phyloP scores from a whole-genome alignment of 1,139 yeast species.

The Yamadazyma aaseri region DNA sequence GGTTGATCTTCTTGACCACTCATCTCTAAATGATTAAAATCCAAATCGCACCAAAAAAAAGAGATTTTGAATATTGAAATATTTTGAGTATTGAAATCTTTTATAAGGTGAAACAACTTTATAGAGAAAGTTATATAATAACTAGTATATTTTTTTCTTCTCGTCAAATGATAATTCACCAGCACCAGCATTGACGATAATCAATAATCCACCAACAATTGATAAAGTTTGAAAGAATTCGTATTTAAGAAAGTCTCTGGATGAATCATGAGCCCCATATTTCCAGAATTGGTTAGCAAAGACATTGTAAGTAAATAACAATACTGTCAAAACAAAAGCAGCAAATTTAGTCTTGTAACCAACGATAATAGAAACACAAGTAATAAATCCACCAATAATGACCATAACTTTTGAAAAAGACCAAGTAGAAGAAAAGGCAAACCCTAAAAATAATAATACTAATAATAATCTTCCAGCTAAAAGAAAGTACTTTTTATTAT shows the following conservation, averaged over 20 bases:
- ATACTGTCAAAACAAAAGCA: slow-evolving; percentile 73
- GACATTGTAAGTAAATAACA: slow-evolving; percentile 75
- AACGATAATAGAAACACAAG: slow-evolving; percentile 79
- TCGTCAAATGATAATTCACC: slow-evolving; percentile 93
- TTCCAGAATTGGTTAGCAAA: slow-evolving; percentile 90
- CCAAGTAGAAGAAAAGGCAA: slow-evolving; percentile 78
- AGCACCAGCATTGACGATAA: slow-evolving; percentile 94
- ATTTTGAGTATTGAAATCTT: too few relatives aligned
- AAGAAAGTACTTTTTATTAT: slow-evolving; percentile 79
- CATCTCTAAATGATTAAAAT: slow-evolving; percentile 5
- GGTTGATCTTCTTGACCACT: slow-evolving; percentile 9
- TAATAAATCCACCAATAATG: slow-evolving; percentile 65
- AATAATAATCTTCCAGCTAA: slow-evolving; percentile 88
- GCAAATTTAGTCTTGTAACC: slow-evolving; percentile 94
- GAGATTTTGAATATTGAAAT: too few relatives aligned
- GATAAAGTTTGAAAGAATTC: slow-evolving; percentile 94
- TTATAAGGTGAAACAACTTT: too few relatives aligned
- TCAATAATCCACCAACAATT: slow-evolving; percentile 88
- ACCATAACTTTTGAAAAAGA: slow-evolving; percentile 64
- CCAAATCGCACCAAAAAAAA: too few relatives aligned
- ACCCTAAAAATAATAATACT: slow-evolving; percentile 82
- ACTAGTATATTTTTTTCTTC: slow-evolving; percentile 85
- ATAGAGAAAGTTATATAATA: too few relatives aligned
- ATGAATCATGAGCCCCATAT: slow-evolving; percentile 64
- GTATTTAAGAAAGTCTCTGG: slow-evolving; percentile 87